Percentiles rank a stretch among this genome's conserved stretches.
Evolutionary conservation across 1,139 yeast genomes (phyloP).

Genomic region (Nakaseomyces glabratus): DNA sequence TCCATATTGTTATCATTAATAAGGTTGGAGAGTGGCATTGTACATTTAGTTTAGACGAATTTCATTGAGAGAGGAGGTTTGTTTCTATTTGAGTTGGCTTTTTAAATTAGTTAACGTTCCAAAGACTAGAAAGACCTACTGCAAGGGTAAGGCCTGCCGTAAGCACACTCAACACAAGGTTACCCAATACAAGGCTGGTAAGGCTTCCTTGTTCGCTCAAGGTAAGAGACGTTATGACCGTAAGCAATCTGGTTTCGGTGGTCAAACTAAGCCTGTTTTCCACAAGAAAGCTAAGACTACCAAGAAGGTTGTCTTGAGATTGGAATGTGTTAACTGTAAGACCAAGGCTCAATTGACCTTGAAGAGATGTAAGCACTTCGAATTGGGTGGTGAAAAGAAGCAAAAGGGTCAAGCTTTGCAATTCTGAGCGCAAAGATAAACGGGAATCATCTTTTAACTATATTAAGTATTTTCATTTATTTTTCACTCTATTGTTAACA

Average conservation of each 20-base stretch:
- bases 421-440: conserved; percentile 43
- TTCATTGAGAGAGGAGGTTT: background rate
- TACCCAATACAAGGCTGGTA: conserved; percentile 99
- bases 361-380: conserved; percentile 99
- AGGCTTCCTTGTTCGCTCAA: conserved; percentile 98
- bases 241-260: conserved; percentile 99
- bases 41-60: too few species aligned
- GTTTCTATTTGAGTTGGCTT: conserved; percentile 3
- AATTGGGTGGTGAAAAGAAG: conserved; percentile 99
- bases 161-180: conserved; percentile 99
- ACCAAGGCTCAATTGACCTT: conserved; percentile 96
- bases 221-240: conserved; percentile 99
- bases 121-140: conserved; percentile 99
- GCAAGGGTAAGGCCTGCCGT: conserved; percentile 98
- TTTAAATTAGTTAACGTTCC: conserved; percentile 85
- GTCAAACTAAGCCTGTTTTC: conserved; percentile 99
- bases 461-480: conserved; percentile 6
- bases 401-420: conserved; percentile 99
- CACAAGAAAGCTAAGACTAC: conserved; percentile 99
- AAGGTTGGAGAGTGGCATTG: too few species aligned
- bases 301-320: conserved; percentile 98
- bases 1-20: too few species aligned
- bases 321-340: conserved; percentile 98
- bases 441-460: conserved; percentile 5
- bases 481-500: conserved; percentile 2